Conservation (phyloP, 495 filamentous ascomycete genomes). For the Neurospora tetraspora region DNA sequence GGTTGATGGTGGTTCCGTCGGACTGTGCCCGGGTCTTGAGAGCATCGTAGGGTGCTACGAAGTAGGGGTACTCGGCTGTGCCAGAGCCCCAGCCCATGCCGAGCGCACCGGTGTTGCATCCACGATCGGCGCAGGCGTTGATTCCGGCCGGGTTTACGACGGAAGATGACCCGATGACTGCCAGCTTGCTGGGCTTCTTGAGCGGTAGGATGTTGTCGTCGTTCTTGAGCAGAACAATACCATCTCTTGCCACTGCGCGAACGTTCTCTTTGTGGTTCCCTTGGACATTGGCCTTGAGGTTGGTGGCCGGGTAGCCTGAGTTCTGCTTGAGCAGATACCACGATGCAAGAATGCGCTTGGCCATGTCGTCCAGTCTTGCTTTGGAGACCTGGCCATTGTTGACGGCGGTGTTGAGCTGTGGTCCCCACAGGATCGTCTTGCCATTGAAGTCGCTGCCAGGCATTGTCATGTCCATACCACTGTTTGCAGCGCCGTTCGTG, state of each 20-base stretch:
- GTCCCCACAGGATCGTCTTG: constrained; percentile 34
- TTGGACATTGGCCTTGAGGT: constrained; percentile 44
- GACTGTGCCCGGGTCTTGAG: constrained; percentile 36
- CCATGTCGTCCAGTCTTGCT: constrained; percentile 44
- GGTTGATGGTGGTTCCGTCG: constrained; percentile 38
- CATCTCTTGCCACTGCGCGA: constrained; percentile 46
- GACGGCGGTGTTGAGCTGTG: constrained; percentile 39
- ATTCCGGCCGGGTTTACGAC: constrained; percentile 47
- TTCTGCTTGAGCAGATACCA: constrained; percentile 49
- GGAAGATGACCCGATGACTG: constrained; percentile 66
- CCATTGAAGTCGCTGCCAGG: constrained; percentile 43
- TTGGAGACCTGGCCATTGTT: constrained; percentile 34
- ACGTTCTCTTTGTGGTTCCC: constrained; percentile 48
- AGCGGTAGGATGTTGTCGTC: constrained; percentile 50
- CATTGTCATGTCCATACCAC: constrained; percentile 47
- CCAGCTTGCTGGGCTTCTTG: constrained; percentile 45
- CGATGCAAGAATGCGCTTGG: constrained; percentile 42
- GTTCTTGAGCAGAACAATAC: constrained; percentile 75
- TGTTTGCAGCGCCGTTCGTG: constrained; percentile 32
- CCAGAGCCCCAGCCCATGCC: constrained; percentile 58
- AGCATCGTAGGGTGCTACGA: constrained; percentile 46
- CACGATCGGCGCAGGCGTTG: constrained; percentile 46
- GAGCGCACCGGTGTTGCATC: constrained; percentile 50
- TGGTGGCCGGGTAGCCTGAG: constrained; percentile 33
- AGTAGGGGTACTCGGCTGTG: constrained; percentile 45